A percentile compares a stretch with the other conserved stretches of the same genome.
phyloP scores from a whole-genome alignment of 2,329 filamentous ascomycete genomes.

The Neofusicoccum laricinum region DNA sequence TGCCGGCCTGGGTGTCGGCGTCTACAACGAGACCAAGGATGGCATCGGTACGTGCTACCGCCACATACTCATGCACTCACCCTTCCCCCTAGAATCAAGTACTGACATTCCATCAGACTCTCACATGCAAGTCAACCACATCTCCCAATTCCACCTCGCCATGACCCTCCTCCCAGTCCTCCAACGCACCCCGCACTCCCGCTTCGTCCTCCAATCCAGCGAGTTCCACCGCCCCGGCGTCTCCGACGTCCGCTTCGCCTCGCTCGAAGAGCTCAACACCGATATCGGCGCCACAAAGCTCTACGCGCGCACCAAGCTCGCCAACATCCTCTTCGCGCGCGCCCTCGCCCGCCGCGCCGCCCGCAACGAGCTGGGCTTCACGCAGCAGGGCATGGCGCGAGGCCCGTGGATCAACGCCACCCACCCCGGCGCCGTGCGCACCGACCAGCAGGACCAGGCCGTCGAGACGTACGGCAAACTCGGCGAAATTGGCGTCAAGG shows the following conservation, averaged over 20 bases:
- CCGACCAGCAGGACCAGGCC: slow-evolving; percentile 49
- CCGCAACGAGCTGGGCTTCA: slow-evolving; percentile 35
- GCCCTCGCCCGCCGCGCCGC: slow-evolving; percentile 41
- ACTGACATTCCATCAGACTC: slow-evolving; percentile 29
- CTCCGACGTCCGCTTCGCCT: slow-evolving; percentile 40
- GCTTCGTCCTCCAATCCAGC: slow-evolving; percentile 50
- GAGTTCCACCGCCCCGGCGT: slow-evolving; percentile 41
- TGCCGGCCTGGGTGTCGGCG: slow-evolving; percentile 49
- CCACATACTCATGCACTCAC: background rate
- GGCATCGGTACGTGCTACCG: slow-evolving; percentile 32
- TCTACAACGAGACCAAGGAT: slow-evolving; percentile 49
- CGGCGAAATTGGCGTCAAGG: slow-evolving; percentile 45
- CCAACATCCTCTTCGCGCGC: slow-evolving; percentile 46
- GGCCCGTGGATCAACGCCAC: slow-evolving; percentile 48
- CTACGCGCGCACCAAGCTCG: slow-evolving; percentile 52
- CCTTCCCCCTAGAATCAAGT: background rate
- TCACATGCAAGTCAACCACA: slow-evolving; percentile 52
- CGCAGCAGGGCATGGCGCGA: slow-evolving; percentile 18
- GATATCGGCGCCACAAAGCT: slow-evolving; percentile 48
- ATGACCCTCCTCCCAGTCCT: slow-evolving; percentile 43
- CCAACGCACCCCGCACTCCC: slow-evolving; percentile 40
- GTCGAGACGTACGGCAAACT: slow-evolving; percentile 49
- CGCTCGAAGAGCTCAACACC: slow-evolving; percentile 47
- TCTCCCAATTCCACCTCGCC: slow-evolving; percentile 50
- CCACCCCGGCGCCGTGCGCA: slow-evolving; percentile 49